These are phyloP conservation scores for Akanthomyces uredinophilus DNA, from an alignment of 2,329 filamentous ascomycete species.

Conservation along the genomic window DNA sequence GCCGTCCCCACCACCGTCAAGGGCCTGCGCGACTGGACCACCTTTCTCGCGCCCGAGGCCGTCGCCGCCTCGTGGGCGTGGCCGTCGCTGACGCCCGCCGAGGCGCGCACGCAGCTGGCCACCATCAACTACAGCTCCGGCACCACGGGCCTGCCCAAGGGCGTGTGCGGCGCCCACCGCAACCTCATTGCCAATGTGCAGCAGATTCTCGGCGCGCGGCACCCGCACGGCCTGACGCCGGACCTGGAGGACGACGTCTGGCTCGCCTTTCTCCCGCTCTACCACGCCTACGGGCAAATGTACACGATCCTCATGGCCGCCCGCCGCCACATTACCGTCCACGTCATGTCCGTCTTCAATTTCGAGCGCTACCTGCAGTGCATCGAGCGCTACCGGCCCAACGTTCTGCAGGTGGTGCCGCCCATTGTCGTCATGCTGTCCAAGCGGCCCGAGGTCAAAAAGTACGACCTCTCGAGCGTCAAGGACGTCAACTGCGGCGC, in stretches of 20 bases:
- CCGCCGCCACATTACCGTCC: constrained; percentile 41
- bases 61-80: constrained; percentile 35
- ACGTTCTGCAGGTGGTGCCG: constrained; percentile 48
- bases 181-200: constrained; percentile 46
- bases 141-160: constrained; percentile 48
- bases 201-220: constrained; percentile 43
- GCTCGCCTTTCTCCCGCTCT: constrained; percentile 61
- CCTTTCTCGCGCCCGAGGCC: constrained; percentile 30
- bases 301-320: constrained; percentile 44
- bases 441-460: constrained; percentile 48
- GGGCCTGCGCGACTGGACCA: constrained; percentile 38
- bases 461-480: constrained; percentile 49
- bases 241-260: constrained; percentile 40
- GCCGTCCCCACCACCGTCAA: constrained; percentile 21
- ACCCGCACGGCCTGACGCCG: constrained; percentile 25
- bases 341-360: constrained; percentile 52
- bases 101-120: constrained; percentile 31
- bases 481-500: constrained; percentile 45
- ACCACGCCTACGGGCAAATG: constrained; percentile 55
- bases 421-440: constrained; percentile 54
- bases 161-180: constrained; percentile 44
- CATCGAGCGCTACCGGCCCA: constrained; percentile 49
- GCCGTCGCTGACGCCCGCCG: constrained; percentile 31
- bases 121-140: constrained; percentile 49
- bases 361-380: constrained; percentile 47